A percentile compares a stretch with the other conserved stretches of the same genome.
These are phyloP conservation scores for Coniella vitis DNA, from an alignment of 2,329 filamentous ascomycete species.

Conservation along the genomic window DNA sequence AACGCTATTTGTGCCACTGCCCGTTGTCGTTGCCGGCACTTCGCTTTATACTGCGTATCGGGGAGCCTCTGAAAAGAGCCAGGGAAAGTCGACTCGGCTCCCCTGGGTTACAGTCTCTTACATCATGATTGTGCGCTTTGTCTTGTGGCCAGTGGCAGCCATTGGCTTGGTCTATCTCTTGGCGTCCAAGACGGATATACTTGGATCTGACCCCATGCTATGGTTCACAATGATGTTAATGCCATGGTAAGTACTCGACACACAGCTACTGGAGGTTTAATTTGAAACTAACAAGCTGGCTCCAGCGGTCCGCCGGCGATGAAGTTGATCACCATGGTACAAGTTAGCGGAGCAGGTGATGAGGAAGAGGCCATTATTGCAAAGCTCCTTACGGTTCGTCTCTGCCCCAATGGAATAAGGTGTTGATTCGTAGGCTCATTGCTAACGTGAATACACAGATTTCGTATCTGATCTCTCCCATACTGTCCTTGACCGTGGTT, in stretches of 20 bases:
- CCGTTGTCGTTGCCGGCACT: conserved; percentile 61
- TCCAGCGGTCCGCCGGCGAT: conserved; percentile 37
- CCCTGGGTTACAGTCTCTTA: conserved; percentile 43
- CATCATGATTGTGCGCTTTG: conserved; percentile 49
- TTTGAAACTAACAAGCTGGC: too few relatives aligned
- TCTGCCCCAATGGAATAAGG: too few relatives aligned
- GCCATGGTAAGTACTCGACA: conserved; percentile 23
- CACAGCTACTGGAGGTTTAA: neutral
- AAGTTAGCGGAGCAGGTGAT: conserved; percentile 33
- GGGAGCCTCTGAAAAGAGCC: conserved; percentile 29
- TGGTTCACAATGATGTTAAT: conserved; percentile 53
- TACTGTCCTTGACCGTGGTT: conserved; percentile 10
- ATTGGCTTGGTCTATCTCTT: conserved; percentile 49
- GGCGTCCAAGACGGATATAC: conserved; percentile 41
- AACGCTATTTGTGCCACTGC: conserved; percentile 55
- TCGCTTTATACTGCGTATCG: conserved; percentile 50
- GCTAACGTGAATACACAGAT: neutral
- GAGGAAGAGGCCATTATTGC: conserved; percentile 36
- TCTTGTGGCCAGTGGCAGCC: conserved; percentile 52
- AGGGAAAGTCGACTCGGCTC: conserved; percentile 28
- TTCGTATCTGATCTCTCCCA: conserved; percentile 10
- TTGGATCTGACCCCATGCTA: conserved; percentile 54
- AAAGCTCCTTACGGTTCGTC: conserved; percentile 33
- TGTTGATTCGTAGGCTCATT: too few relatives aligned
- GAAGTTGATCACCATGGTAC: conserved; percentile 39